A percentile compares a stretch with the other conserved stretches of the same genome.
These are phyloP conservation scores for Xylaria sp. DNA, from an alignment of 2,329 filamentous ascomycete species.

Conservation along the genomic window DNA sequence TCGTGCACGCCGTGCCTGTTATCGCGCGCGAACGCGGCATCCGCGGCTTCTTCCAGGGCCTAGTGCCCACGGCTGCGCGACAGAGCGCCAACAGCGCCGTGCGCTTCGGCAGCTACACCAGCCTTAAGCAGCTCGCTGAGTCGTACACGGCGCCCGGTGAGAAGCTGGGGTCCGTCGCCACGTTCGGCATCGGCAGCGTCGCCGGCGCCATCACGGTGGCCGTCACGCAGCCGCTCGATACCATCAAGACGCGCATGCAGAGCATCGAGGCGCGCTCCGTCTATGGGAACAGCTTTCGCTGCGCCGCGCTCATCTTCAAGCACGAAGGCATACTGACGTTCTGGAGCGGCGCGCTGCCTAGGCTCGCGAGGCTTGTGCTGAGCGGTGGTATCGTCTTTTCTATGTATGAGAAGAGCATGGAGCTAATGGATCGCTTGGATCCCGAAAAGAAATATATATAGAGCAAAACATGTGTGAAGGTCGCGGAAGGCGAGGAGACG, in stretches of 20 bases:
- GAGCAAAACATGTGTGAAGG: slow-evolving; percentile 69
- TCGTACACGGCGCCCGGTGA: slow-evolving; percentile 94
- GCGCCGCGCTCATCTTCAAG: slow-evolving; percentile 83
- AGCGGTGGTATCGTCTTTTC: slow-evolving; percentile 98
- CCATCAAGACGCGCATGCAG: slow-evolving; percentile 98
- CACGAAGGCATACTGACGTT: slow-evolving; percentile 91
- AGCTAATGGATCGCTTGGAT: slow-evolving; percentile 81
- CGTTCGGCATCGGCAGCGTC: slow-evolving; percentile 89
- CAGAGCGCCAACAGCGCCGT: slow-evolving; percentile 95
- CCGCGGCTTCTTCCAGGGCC: slow-evolving; percentile 95
- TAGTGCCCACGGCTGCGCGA: slow-evolving; percentile 91
- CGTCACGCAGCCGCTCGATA: slow-evolving; percentile 81
- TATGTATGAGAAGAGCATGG: slow-evolving; percentile 98
- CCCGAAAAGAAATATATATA: slow-evolving; percentile 86
- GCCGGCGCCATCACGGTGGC: slow-evolving; percentile 93
- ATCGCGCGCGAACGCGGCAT: slow-evolving; percentile 90
- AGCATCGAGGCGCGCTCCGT: slow-evolving; percentile 83
- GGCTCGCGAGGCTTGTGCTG: slow-evolving; percentile 84
- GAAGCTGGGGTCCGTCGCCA: slow-evolving; percentile 87
- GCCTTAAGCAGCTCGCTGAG: slow-evolving; percentile 88
- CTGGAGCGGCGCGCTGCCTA: slow-evolving; percentile 92
- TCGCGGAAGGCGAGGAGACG: neutral
- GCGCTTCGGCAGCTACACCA: slow-evolving; percentile 90
- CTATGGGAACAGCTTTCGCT: slow-evolving; percentile 90
- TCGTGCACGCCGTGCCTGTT: slow-evolving; percentile 87